phyloP scores from a whole-genome alignment of 331 rosid genomes.

The Rhamnella rubrinervis region DNA sequence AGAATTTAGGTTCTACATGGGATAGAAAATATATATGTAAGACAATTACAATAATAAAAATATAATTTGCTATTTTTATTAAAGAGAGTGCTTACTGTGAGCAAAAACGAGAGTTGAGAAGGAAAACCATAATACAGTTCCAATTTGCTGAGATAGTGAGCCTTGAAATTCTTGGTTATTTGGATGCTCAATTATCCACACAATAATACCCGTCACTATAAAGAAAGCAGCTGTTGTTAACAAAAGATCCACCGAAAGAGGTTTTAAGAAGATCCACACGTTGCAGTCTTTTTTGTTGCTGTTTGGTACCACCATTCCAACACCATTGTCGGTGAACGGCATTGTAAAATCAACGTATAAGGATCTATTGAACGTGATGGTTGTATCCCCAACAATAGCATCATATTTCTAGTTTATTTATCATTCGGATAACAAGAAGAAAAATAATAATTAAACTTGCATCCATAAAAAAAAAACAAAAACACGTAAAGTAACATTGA shows the following conservation, averaged over 20 bases:
- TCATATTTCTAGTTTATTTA: conserved; percentile 8
- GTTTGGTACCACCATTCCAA: conserved; percentile 9
- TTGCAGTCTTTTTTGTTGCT: not conserved
- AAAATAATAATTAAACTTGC: not conserved
- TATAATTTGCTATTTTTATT: no score
- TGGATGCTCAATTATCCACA: conserved; percentile 20
- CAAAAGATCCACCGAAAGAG: conserved; percentile 22
- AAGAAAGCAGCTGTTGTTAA: conserved; percentile 11
- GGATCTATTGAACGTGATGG: conserved; percentile 20
- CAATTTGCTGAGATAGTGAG: conserved; percentile 12
- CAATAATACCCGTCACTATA: conserved; percentile 13
- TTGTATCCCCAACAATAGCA: conserved; percentile 20
- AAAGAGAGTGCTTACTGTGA: conserved; percentile 18
- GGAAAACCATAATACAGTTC: conserved; percentile 22
- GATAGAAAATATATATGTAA: no score
- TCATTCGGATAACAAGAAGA: not conserved
- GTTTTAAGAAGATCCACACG: conserved; percentile 24
- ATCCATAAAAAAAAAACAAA: not conserved
- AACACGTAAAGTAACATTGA: not conserved
- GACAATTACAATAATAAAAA: no score
- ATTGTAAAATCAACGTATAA: conserved; percentile 15
- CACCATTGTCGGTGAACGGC: conserved; percentile 15
- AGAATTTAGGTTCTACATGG: no score
- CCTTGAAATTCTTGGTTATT: conserved; percentile 16
- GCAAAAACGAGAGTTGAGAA: conserved; percentile 24